Base-by-base conservation (phyloP, 768 basidiomycete genomes). In the Pulveroboletus sp. region DNA sequence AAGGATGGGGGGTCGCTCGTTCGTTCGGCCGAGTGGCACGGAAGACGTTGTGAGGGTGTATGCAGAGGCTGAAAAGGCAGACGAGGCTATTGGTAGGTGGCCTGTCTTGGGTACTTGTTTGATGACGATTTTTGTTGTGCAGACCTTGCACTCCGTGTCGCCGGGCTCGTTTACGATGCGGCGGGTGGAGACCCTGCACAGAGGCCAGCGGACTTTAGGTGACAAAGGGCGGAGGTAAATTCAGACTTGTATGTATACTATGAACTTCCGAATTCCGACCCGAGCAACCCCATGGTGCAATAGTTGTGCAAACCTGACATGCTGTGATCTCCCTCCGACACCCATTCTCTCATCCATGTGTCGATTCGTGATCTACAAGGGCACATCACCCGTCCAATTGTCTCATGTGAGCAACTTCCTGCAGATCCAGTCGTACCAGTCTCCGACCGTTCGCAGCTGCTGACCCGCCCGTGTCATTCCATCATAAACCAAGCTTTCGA, bases 401-500 rank as follows among this genome's bases (percentile, higher is more conserved):
- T 90, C 86, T 24, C 92, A 93, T 76, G 86, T 86, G 54, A 59
- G 77, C 67, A 36, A 33, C 35, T 36, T 18, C 14, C 11, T 28
- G 5, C 33, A 32, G 2, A 28, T 32, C 8, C 6, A 13, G 43
- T 17, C 8, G 30, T 17, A 2, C 42, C 18, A 8, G 27, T 46
- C 24, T 41, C 43, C 40, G 41, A 65, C 35, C 17, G 41, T 46
- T 21, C 45, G 30, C 57, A 91, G 80, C 80, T 97, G n/a, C 77
- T 97, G 58, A 98, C 94, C 39, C 79, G 89, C 42, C 95, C 95
- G 44, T 85, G 86, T 53, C 95, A 97, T 71, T 92, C 89, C 4
- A 96, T 97, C 71, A 96, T 94, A 67, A 95, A 95, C 67, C 93
- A 96, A 71, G 93, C 95, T 0, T 94, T 93, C 61, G 95, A 97